Evolutionary conservation across 768 basidiomycete species (phyloP).

Genomic region (Boletales sp.): DNA sequence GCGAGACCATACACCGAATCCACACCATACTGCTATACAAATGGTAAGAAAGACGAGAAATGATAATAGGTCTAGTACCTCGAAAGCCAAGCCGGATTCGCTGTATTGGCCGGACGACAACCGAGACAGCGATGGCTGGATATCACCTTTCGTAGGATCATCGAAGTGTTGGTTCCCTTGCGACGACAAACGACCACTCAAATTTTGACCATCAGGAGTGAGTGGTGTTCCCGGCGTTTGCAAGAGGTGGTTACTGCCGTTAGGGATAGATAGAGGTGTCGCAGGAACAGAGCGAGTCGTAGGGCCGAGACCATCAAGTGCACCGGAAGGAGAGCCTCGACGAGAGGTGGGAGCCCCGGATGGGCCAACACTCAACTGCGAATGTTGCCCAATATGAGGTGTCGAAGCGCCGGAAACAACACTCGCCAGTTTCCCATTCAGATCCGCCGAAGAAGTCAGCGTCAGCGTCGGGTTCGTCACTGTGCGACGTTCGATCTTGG

Average conservation of each 20-base stretch:
- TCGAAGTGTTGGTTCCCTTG: conserved; percentile 42
- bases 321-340: conserved; percentile 68
- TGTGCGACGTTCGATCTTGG: conserved; percentile 61
- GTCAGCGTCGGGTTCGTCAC: conserved; percentile 74
- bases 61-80: conserved; percentile 38
- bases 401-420: conserved; percentile 59
- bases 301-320: conserved; percentile 56
- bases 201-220: conserved; percentile 52
- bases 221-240: conserved; percentile 66
- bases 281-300: conserved; percentile 81
- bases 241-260: conserved; percentile 45
- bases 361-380: conserved; percentile 41
- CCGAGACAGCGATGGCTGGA: conserved; percentile 73
- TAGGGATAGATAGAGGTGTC: conserved; percentile 62
- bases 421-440: conserved; percentile 39
- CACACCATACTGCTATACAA: conserved; percentile 48
- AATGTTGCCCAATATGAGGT: conserved; percentile 60
- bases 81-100: conserved; percentile 48
- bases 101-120: conserved; percentile 60
- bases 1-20: conserved; percentile 51
- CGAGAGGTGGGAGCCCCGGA: conserved; percentile 52
- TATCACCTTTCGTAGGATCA: conserved; percentile 51
- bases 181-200: conserved; percentile 63
- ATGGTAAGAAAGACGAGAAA: conserved; percentile 7
- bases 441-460: conserved; percentile 55